These are phyloP conservation scores for Calonectria multiphialidica DNA, from an alignment of 2,329 filamentous ascomycete genomes.

Conservation along the genomic window DNA sequence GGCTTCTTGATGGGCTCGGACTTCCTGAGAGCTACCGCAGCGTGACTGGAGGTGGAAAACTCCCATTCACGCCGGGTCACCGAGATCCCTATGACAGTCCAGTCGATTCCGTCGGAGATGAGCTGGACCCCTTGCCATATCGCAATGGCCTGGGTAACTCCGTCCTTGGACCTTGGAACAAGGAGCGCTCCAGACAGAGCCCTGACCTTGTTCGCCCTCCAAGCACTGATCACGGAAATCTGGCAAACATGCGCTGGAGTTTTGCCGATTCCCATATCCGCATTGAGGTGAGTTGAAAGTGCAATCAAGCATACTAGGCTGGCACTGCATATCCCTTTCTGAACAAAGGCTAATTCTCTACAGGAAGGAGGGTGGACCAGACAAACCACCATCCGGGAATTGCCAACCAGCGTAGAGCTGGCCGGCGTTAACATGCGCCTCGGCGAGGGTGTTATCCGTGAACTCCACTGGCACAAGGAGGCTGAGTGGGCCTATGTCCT, in stretches of 20 bases:
- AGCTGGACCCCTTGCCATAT: conserved; percentile 74
- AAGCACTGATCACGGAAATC: conserved; percentile 77
- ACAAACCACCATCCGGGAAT: conserved; percentile 76
- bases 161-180: conserved; percentile 78
- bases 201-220: conserved; percentile 80
- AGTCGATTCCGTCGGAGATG: conserved; percentile 69
- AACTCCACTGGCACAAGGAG: conserved; percentile 86
- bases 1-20: conserved; percentile 62
- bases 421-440: conserved; percentile 85
- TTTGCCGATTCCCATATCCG: conserved; percentile 74
- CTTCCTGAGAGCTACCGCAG: conserved; percentile 58
- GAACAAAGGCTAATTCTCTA: conserved; percentile 11
- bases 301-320: not conserved
- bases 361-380: conserved; percentile 83
- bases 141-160: conserved; percentile 74
- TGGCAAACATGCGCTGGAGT: conserved; percentile 80
- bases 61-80: conserved; percentile 71
- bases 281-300: conserved; percentile 64
- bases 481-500: conserved; percentile 84
- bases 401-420: conserved; percentile 75
- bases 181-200: conserved; percentile 74
- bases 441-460: conserved; percentile 78
- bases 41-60: conserved; percentile 44
- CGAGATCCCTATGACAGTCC: conserved; percentile 73
- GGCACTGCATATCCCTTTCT: not conserved